These are phyloP conservation scores for Paramecium tetraurelia DNA, from an alignment of 73 alveolate species.

Conservation along the genomic window DNA sequence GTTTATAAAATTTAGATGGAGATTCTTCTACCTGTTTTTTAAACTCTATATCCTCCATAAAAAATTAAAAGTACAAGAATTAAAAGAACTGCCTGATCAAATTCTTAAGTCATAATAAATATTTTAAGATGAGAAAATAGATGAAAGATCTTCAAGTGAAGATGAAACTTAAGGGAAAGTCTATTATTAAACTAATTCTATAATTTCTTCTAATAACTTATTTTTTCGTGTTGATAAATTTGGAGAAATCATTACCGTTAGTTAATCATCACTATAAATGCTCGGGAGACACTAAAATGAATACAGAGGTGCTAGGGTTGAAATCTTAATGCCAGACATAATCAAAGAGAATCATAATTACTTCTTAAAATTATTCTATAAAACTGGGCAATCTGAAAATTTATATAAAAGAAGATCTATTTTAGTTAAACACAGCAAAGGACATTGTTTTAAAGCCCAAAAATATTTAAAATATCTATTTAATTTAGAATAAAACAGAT, in stretches of 20 bases:
- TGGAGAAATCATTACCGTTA: not conserved
- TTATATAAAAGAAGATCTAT: not conserved
- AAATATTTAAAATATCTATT: not conserved
- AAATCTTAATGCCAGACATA: not conserved
- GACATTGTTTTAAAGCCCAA: not conserved
- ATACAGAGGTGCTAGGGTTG: not conserved
- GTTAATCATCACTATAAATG: not conserved
- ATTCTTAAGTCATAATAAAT: not conserved
- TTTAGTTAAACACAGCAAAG: not conserved
- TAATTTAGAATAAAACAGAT: not conserved
- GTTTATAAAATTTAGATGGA: not conserved
- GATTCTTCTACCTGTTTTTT: not conserved
- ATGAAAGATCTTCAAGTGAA: conserved; percentile 15
- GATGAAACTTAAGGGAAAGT: not conserved
- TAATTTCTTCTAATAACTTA: not conserved
- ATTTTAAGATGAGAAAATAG: not conserved
- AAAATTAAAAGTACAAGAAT: not conserved
- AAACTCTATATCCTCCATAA: not conserved
- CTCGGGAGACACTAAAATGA: not conserved
- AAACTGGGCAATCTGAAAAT: not conserved
- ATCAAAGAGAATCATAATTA: not conserved
- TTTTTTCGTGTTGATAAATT: not conserved
- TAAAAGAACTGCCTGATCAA: not conserved
- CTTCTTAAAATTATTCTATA: not conserved
- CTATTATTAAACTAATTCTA: not conserved